Conservation (phyloP, 176 grass and related monocot species). For the Triticum timopheevii region DNA sequence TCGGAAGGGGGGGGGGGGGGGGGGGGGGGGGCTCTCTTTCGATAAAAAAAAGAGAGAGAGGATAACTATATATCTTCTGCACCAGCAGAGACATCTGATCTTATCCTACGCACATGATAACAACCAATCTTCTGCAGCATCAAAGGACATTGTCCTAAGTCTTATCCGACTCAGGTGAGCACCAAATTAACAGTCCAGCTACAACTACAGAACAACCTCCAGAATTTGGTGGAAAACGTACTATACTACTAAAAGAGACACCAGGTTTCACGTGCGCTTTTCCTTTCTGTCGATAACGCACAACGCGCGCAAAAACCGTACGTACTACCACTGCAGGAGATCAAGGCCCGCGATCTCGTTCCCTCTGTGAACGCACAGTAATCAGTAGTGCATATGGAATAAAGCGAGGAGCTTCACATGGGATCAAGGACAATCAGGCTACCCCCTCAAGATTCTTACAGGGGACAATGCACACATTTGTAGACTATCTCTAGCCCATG, state of each 20-base stretch:
- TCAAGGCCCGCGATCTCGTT: constrained; percentile 1
- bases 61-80: constrained; percentile 32
- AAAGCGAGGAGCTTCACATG: constrained; percentile 56
- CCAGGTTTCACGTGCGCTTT: constrained; percentile 25
- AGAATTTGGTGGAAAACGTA: constrained; percentile 30
- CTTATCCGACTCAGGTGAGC: constrained; percentile 26
- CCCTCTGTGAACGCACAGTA: constrained; percentile 30
- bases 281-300: constrained; percentile 4
- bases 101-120: constrained; percentile 32
- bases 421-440: constrained; percentile 53
- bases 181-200: neutral
- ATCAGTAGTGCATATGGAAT: constrained; percentile 32
- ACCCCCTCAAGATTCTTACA: constrained; percentile 49
- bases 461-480: constrained; percentile 53
- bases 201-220: neutral
- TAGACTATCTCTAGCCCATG: constrained; percentile 43
- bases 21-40: no score
- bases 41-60: neutral
- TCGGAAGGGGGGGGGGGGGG: no score
- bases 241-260: neutral
- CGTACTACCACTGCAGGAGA: neutral
- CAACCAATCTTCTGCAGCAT: neutral
- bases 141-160: constrained; percentile 26
- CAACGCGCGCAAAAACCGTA: neutral
- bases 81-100: neutral